A percentile compares a stretch with the other conserved stretches of the same genome.
These are phyloP conservation scores for Aegilops speltoides DNA, from an alignment of 176 grass and related monocot genomes.

Conservation along the genomic window DNA sequence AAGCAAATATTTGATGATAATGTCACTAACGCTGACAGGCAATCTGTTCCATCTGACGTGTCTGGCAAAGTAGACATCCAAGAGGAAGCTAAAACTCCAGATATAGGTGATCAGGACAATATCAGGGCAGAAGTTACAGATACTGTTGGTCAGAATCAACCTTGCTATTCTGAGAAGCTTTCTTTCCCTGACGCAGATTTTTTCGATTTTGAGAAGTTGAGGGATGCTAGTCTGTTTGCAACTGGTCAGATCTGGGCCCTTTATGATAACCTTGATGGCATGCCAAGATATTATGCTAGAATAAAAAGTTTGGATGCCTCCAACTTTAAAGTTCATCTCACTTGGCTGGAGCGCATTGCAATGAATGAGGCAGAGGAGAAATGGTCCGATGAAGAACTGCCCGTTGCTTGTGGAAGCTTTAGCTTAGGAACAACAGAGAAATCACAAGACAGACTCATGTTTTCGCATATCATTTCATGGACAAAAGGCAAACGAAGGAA, in stretches of 20 bases:
- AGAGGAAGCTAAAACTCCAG: slow-evolving; percentile 30
- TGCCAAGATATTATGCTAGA: slow-evolving; percentile 90
- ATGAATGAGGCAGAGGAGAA: slow-evolving; percentile 42
- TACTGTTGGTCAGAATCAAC: slow-evolving; percentile 20
- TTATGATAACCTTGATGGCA: slow-evolving; percentile 83
- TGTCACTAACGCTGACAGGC: slow-evolving; percentile 7
- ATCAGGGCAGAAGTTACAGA: slow-evolving; percentile 27
- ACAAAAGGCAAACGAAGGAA: slow-evolving; percentile 63
- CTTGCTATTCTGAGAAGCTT: slow-evolving; percentile 28
- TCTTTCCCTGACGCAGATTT: slow-evolving; percentile 81
- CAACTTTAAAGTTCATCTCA: slow-evolving; percentile 63
- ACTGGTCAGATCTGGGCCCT: slow-evolving; percentile 85
- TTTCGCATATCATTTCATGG: slow-evolving; percentile 76
- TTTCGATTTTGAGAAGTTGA: slow-evolving; percentile 79
- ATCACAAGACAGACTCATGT: slow-evolving; percentile 60
- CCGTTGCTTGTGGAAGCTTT: slow-evolving; percentile 84
- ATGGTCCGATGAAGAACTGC: slow-evolving; percentile 70
- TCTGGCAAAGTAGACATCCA: slow-evolving; percentile 33
- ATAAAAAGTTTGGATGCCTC: slow-evolving; percentile 51
- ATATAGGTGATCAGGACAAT: slow-evolving; percentile 26
- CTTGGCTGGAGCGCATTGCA: slow-evolving; percentile 60
- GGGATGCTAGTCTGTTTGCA: slow-evolving; percentile 52
- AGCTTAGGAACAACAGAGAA: slow-evolving; percentile 42
- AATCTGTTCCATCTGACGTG: slow-evolving; percentile 26
- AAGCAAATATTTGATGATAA: slow-evolving; percentile 24